Evolutionary conservation across 305 asterid genomes (phyloP).

Genomic region (Fraxinus albicans): DNA sequence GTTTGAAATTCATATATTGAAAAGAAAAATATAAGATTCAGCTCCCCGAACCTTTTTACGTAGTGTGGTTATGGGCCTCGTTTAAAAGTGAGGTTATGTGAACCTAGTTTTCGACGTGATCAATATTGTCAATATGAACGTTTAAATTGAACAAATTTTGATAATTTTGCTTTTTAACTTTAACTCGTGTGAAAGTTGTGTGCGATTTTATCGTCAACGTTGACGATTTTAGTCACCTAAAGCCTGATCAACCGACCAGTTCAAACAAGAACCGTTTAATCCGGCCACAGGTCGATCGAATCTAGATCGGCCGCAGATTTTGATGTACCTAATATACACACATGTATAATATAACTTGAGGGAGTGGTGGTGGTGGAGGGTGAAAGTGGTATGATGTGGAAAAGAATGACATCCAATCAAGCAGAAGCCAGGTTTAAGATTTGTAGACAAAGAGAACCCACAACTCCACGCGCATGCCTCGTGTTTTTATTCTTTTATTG

Average conservation of each 20-base stretch:
- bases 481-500: slow-evolving; percentile 25
- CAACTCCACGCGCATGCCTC: slow-evolving; percentile 44
- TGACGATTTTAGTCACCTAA: not conserved
- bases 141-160: not conserved
- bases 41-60: not conserved
- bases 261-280: not conserved
- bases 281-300: not conserved
- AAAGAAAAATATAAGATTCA: not conserved
- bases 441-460: slow-evolving; percentile 35
- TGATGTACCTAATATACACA: not conserved
- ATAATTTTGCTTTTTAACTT: not conserved
- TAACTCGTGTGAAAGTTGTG: not conserved
- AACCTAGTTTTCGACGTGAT: not conserved
- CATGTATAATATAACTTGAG: not conserved
- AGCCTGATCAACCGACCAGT: not conserved
- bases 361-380: not conserved
- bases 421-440: slow-evolving; percentile 15
- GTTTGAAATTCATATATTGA: not conserved
- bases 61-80: not conserved
- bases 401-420: slow-evolving; percentile 21
- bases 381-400: slow-evolving; percentile 28
- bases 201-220: not conserved
- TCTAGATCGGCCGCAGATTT: not conserved
- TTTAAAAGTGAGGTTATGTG: not conserved
- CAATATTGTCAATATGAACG: too few species aligned